Conservation (phyloP, 73 alveolate species). For the Tetrahymena borealis region DNA sequence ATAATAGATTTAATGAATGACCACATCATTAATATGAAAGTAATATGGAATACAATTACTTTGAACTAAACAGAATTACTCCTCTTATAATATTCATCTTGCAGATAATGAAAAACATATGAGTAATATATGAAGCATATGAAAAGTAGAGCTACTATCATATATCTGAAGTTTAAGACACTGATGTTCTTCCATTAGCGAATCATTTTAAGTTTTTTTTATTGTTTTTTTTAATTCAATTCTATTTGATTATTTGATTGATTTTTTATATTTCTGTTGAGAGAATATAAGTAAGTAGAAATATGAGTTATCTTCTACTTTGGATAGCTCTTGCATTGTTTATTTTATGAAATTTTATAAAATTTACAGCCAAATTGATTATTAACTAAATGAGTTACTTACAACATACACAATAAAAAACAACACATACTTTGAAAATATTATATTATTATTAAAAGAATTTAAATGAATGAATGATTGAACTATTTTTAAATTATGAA, state of each 20-base stretch:
- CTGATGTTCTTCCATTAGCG: background rate
- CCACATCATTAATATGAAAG: conserved; percentile 65
- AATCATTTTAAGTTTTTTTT: too few species aligned
- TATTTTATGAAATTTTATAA: too few species aligned
- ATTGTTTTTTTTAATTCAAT: background rate
- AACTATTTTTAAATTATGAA: background rate
- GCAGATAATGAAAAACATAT: background rate
- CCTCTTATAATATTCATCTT: background rate
- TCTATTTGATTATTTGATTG: background rate
- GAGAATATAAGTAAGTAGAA: too few species aligned
- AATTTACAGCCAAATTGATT: too few species aligned
- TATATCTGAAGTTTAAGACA: background rate
- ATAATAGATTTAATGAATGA: conserved; percentile 78
- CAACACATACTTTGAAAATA: too few species aligned
- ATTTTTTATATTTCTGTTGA: background rate
- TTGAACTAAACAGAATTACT: background rate
- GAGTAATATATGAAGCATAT: background rate
- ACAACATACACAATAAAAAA: too few species aligned
- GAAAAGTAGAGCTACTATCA: background rate
- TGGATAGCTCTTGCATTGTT: too few species aligned
- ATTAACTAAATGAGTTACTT: too few species aligned
- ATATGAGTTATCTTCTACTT: too few species aligned
- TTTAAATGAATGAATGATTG: background rate
- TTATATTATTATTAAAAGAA: background rate
- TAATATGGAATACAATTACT: background rate